Conservation (phyloP, 495 filamentous ascomycete species). For the Talaromyces ruber region DNA sequence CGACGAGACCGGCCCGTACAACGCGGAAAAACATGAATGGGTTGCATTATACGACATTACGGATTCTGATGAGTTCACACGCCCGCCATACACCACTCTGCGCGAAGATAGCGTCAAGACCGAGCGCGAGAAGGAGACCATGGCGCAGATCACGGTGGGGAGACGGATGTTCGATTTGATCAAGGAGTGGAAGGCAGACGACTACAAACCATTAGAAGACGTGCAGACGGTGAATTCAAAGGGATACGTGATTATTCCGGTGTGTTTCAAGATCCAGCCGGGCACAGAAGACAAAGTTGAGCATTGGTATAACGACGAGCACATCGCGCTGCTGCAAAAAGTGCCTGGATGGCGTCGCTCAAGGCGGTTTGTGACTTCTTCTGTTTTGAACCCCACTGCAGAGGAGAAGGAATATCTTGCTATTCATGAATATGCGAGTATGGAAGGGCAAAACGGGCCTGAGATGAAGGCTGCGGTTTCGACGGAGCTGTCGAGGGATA, state of each 20-base stretch:
- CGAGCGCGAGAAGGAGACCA: constrained; percentile 63
- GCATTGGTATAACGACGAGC: constrained; percentile 66
- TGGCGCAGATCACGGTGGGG: constrained; percentile 65
- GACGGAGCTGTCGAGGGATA: constrained; percentile 47
- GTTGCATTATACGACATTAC: constrained; percentile 75
- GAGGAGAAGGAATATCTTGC: constrained; percentile 48
- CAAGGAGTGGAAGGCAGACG: constrained; percentile 37
- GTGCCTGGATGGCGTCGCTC: constrained; percentile 70
- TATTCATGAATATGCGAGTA: constrained; percentile 60
- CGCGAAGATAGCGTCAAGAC: constrained; percentile 57
- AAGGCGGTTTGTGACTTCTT: constrained; percentile 52
- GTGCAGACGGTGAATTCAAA: constrained; percentile 42
- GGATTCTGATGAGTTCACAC: constrained; percentile 58
- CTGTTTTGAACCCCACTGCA: constrained; percentile 36
- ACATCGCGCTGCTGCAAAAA: constrained; percentile 59
- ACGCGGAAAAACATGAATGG: constrained; percentile 49
- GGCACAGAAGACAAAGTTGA: constrained; percentile 47
- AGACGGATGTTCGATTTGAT: constrained; percentile 61
- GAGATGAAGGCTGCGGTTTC: constrained; percentile 53
- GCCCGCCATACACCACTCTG: constrained; percentile 57
- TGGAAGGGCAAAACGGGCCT: constrained; percentile 54
- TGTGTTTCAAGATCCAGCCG: constrained; percentile 47
- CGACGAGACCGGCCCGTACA: not conserved
- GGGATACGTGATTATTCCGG: constrained; percentile 53
- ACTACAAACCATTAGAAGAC: constrained; percentile 52